These are phyloP conservation scores for Laetiporus sulphureus DNA, from an alignment of 1,284 basidiomycete genomes.

Conservation along the genomic window DNA sequence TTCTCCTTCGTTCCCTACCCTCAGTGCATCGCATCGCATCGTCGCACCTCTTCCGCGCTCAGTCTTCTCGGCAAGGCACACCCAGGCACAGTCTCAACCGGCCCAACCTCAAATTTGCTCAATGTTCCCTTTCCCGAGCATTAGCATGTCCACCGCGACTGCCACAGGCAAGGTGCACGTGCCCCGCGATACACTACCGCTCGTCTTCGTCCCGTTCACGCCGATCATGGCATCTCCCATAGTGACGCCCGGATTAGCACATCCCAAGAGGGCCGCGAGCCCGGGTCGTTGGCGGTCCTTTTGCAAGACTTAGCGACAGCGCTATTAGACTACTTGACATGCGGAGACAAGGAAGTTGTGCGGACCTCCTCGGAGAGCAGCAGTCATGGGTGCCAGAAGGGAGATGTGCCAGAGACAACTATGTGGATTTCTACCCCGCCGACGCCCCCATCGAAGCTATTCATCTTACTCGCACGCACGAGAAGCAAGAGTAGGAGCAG, in stretches of 20 bases:
- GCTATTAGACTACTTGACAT: conserved; percentile 5
- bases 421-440: conserved; percentile 53
- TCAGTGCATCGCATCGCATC: no score
- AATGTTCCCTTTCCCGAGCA: no score
- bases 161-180: conserved; percentile 11
- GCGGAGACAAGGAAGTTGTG: background rate
- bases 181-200: conserved; percentile 10
- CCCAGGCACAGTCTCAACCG: conserved; percentile 7
- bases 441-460: conserved; percentile 40
- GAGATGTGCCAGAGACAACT: conserved; percentile 20
- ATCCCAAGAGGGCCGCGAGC: no score
- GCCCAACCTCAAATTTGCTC: no score
- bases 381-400: background rate
- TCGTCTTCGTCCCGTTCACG: conserved; percentile 45
- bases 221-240: conserved; percentile 55
- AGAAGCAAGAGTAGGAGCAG: conserved; percentile 11
- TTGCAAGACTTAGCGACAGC: no score
- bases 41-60: conserved; percentile 6
- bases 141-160: conserved; percentile 8
- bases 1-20: background rate
- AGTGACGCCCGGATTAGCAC: conserved; percentile 35
- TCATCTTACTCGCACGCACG: conserved; percentile 3
- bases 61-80: conserved; percentile 1
- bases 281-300: no score
- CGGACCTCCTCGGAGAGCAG: background rate